Conservation (phyloP, 2,329 filamentous ascomycete genomes). For the Mycosphaerella sp. region DNA sequence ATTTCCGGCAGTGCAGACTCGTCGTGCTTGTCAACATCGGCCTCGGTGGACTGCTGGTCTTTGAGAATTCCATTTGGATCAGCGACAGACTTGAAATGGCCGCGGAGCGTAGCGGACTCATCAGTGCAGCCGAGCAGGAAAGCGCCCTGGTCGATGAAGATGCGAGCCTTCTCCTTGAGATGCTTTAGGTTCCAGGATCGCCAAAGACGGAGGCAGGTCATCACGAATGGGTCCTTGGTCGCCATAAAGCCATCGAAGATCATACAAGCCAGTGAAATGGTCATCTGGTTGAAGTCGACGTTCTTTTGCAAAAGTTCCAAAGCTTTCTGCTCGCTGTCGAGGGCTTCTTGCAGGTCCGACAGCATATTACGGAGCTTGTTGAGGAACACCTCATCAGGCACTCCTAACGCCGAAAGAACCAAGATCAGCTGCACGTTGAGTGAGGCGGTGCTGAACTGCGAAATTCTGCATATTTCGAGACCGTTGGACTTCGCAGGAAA, state of each 20-base stretch:
- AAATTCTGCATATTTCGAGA: conserved; percentile 79
- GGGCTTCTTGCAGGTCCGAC: conserved; percentile 59
- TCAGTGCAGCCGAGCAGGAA: conserved; percentile 86
- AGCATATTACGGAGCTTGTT: conserved; percentile 63
- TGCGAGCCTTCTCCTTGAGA: conserved; percentile 86
- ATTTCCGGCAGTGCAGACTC: conserved; percentile 62
- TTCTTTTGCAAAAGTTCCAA: conserved; percentile 63
- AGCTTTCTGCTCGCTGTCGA: conserved; percentile 59
- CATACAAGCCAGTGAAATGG: conserved; percentile 66
- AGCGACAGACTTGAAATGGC: conserved; percentile 51
- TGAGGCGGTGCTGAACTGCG: conserved; percentile 67
- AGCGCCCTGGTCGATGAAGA: conserved; percentile 73
- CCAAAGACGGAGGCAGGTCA: conserved; percentile 76
- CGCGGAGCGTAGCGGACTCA: conserved; percentile 68
- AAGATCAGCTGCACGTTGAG: conserved; percentile 87
- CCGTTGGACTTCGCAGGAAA: conserved; percentile 65
- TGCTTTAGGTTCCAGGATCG: conserved; percentile 81
- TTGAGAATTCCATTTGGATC: conserved; percentile 22
- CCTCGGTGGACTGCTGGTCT: conserved; percentile 38
- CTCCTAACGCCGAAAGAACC: conserved; percentile 72
- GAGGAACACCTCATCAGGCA: conserved; percentile 61
- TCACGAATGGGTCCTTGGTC: conserved; percentile 69
- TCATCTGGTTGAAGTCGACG: conserved; percentile 79
- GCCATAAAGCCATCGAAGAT: conserved; percentile 73
- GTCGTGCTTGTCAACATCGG: conserved; percentile 33